Base-by-base conservation (phyloP, 208 protist species). In the Leishmania amazonensis region DNA sequence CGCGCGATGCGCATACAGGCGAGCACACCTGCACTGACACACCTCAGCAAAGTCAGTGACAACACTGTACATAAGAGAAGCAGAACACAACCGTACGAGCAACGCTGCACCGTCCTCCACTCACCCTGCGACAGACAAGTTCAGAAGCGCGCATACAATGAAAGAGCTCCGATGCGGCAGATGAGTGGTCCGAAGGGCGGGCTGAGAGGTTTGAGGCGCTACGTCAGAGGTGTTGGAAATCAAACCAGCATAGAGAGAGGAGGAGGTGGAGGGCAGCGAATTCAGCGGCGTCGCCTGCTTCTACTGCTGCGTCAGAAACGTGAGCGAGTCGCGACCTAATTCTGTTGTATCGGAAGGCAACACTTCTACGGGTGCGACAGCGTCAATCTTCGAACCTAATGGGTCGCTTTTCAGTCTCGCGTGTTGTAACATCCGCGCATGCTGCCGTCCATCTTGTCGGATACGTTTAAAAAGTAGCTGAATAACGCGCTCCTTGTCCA, bases 401-500 rank as follows among this genome's bases (percentile, higher is more conserved):
- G 31, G 7, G 28, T 51, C 57, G 5, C 9, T 21, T 60, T 76
- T 1, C 0, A 4, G 11, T 3, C 15, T 42, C n/a, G 60, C 72
- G 9, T n/a, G 45, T 21, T 40, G 53, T 40, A 60, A 19, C 68
- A 67, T 38, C 19, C 15, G 31, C 57, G 64, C 64, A 0, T 71
- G 72, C 45, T 71, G 83, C 21, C 70, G 84, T 21, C 78, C 75
- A 75, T 91, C 85, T 24, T 83, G 81, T 38, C 92, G 90, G 1
- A 97, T 85, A 8, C 88, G 87, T 79, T 95, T 93, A 72, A 97
- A 97, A 2, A 98, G 90, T 31, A 90, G 76, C 58, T 90, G 90
- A 28, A 98, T 78, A 0, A 98, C 95, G 0, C 95, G 91, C 86
- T 98, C 96, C 88, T 98, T 98, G 42, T 98, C 95, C 2, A 71